These are phyloP conservation scores for Hymenoscyphus repandus DNA, from an alignment of 2,329 filamentous ascomycete species.

Conservation along the genomic window DNA sequence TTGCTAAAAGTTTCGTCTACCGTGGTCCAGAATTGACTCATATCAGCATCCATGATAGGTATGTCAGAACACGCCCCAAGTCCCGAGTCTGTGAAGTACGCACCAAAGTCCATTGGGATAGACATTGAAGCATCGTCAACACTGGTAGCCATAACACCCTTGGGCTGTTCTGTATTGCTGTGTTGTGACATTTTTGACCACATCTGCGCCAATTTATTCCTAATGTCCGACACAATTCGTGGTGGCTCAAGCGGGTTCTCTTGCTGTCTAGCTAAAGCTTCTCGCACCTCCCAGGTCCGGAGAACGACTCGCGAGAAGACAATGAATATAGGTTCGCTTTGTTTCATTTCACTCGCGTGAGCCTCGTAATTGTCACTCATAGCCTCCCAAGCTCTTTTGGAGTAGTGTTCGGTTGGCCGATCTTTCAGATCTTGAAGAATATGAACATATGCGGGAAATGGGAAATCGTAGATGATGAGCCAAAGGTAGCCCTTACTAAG, in stretches of 20 bases:
- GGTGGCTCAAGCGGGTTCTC: background rate
- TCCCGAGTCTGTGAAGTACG: no score
- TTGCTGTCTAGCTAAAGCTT: no score
- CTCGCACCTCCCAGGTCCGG: constrained; percentile 25
- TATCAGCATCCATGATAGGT: no score
- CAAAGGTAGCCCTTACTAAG: constrained; percentile 29
- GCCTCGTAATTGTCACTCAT: constrained; percentile 26
- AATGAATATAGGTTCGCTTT: constrained; percentile 17
- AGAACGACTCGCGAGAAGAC: constrained; percentile 23
- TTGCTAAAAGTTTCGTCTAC: no score
- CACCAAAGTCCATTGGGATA: no score
- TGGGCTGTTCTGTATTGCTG: background rate
- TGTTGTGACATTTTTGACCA: background rate
- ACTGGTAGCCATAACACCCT: background rate
- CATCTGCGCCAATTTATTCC: background rate
- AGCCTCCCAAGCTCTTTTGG: constrained; percentile 27
- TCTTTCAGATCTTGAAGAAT: constrained; percentile 29
- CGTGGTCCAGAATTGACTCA: no score
- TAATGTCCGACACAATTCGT: background rate
- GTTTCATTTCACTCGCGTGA: constrained; percentile 7
- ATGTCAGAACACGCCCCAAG: no score
- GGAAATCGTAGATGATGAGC: constrained; percentile 29
- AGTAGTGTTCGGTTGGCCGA: constrained; percentile 21
- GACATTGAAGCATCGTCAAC: background rate
- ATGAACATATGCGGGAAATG: constrained; percentile 32